Conservation (phyloP, 805 yeast species). For the Nakazawaea pomicola region DNA sequence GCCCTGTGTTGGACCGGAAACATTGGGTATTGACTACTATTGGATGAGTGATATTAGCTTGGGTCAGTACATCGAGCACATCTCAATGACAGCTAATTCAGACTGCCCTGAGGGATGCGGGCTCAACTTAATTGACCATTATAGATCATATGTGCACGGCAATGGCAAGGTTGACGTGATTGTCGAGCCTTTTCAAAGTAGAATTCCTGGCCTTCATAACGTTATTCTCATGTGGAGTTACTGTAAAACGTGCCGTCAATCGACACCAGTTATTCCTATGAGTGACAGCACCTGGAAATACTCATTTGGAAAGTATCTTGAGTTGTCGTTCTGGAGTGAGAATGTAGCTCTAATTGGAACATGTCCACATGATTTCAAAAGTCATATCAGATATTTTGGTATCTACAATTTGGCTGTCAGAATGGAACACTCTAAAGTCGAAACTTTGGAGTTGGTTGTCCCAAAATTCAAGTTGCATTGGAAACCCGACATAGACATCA, state of each 20-base stretch:
- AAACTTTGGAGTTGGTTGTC: slow-evolving; percentile 69
- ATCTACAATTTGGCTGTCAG: slow-evolving; percentile 72
- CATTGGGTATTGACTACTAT: slow-evolving; percentile 80
- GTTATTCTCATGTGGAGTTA: slow-evolving; percentile 87
- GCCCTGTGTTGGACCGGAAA: slow-evolving; percentile 89
- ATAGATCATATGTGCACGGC: slow-evolving; percentile 85
- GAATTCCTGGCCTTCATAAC: slow-evolving; percentile 55
- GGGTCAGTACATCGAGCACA: slow-evolving; percentile 83
- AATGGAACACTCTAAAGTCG: slow-evolving; percentile 72
- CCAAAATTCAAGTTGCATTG: slow-evolving; percentile 71
- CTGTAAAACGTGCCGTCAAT: slow-evolving; percentile 72
- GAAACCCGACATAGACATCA: slow-evolving; percentile 66
- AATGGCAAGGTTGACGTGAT: slow-evolving; percentile 74
- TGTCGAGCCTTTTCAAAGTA: slow-evolving; percentile 55
- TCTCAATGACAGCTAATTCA: slow-evolving; percentile 59
- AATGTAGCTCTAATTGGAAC: slow-evolving; percentile 51
- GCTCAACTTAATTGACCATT: slow-evolving; percentile 64
- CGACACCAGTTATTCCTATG: slow-evolving; percentile 77
- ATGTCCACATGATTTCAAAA: slow-evolving; percentile 78
- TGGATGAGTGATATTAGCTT: slow-evolving; percentile 87
- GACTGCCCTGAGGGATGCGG: slow-evolving; percentile 83
- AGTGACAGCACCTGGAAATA: slow-evolving; percentile 84
- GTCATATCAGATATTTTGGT: slow-evolving; percentile 82
- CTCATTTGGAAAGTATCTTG: slow-evolving; percentile 91
- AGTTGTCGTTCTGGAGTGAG: slow-evolving; percentile 75